Base-by-base conservation (phyloP, 2,329 filamentous ascomycete genomes). In the Davidsoniella neocaledoniae region DNA sequence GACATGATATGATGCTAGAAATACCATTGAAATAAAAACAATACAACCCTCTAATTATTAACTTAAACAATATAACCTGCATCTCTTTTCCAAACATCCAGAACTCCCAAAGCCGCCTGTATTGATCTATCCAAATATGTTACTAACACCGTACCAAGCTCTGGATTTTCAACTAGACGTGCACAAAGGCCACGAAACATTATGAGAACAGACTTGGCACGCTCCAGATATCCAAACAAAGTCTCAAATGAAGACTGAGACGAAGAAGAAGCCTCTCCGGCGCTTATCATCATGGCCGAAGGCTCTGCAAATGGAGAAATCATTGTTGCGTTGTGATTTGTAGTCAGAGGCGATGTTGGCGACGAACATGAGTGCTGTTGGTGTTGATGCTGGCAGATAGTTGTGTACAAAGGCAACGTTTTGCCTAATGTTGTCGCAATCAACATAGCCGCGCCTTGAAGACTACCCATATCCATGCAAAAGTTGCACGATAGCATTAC, bases 351-450 rank as follows among this genome's bases (percentile, higher is more conserved):
- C 36, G 44, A 46, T 26, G 44, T 39, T n/a, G 44, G 44, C 10
- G 44, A 25, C n/a, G 44, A 9, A 23, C 44, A 26, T 19, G 21
- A 37, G 21, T 21, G 39, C 17, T 17, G 29, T 43, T 12, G 40
- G 33, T 19, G 19, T 33, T 29, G 33, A n/a, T 23, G 29, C 17
- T 33, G 29, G 29, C 29, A 33, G 29, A 33, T 33, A 12, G 8
- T 33, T 8, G 33, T 36, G 33, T 49, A 49, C n/a, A 49, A 12
- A 17, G 36, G 41, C 33, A 49, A 9, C 1, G 71, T 66, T 56
- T 71, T 69, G 45, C 66, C 65, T 16, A 74, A 65, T 17, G 73
- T 61, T 0, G 69, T 72, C 0, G 66, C 68, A n/a, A 73, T 61
- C 0, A 73, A 62, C 69, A 72, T 72, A 4, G 66, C 64, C 0